Evolutionary conservation across 768 basidiomycete genomes (phyloP), one percentile per base, ranked within the genome.

Genomic region (Lactarius deliciosus): DNA sequence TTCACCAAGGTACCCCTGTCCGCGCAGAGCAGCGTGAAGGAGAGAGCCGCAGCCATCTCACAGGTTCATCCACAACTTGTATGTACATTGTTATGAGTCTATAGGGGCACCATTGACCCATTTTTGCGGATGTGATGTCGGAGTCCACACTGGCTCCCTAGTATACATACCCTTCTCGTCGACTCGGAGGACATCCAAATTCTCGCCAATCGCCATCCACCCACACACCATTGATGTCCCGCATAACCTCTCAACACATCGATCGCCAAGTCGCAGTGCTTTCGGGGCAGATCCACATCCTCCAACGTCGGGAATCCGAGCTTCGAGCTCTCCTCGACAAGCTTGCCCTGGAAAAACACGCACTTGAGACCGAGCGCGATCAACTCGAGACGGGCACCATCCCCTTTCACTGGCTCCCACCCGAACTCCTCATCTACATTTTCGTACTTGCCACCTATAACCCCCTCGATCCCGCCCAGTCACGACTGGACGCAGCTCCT

Each of bases 371-470:
- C 3, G 43, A 65, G 50, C 61, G 56, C 61, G 45, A 57, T 32
- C 59, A 64, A 10, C 57, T 66, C 16, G 60, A 65, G 47, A 25
- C 55, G 8, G 41, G 58, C 16, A 30, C n/a, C 34, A 54, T 64
- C 36, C 64, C 64, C 13, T 64, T 69, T 38, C 22, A 68, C 47
- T 58, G 61, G 69, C 54, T 70, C 25, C 69, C 68, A 1, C 50
- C 64, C 10, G 69, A 70, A 57, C 69, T 70, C n/a, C 64, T 70
- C 58, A 57, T 63, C 20, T n/a, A 63, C 36, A 69, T 69, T 6
- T 70, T 70, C 50, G 34, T 61, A 15, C 36, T 68, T 2, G 20
- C 57, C 41, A 64, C 57, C 40, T 25, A 68, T 22, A 28, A 34
- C 36, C 0, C 32, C 18, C 50, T 64, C 9, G 50, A 60, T 47